Base-by-base conservation (phyloP, 345 rosid genomes). In the Cardamine resedifolia region DNA sequence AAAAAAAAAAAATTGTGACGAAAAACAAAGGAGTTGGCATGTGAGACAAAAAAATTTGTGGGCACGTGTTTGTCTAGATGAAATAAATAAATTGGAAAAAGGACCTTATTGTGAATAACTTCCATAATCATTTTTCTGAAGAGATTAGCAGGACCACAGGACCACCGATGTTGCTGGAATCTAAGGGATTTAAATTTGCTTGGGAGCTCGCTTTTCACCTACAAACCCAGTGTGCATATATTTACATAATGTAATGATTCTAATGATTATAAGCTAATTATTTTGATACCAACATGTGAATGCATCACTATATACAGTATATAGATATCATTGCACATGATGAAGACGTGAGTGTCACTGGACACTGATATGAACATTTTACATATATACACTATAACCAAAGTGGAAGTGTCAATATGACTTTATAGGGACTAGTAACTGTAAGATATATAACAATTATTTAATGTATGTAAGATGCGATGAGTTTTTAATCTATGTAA, bases 101-200 rank as follows among this genome's bases (percentile, higher is more conserved):
- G 34, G 10, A 84, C 90, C 86, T 84, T 82, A 77, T 77, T 84
- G 68, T 31, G 77, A n/a, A 75, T 18, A 19, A 86, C 76, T 11
- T 86, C 90, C 28, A 79, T 48, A 6, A 69, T 57, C 83, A 82
- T 82, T 78, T 86, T 86, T 66, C 80, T 79, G 77, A 84, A 86
- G 58, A 86, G 86, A 76, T 82, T 86, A 49, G 90, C 86, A 33
- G 88, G 90, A 47, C 88, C 86, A 63, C 90, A 84, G 3, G 90
- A 86, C 90, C 88, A 86, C 20, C 90, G 78, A 45, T 86, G 86
- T 38, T 86, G 90, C 66, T 86, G 90, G 73, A 74, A 81, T 41
- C 85, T 79, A 31, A 75, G 81, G 5, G 88, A 85, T 30, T 78
- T 82, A 70, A 71, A 81, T 16, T 84, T 82, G 50, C 88, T 86